phyloP scores from a whole-genome alignment of 75 land plant species.

The Picea glauca region DNA sequence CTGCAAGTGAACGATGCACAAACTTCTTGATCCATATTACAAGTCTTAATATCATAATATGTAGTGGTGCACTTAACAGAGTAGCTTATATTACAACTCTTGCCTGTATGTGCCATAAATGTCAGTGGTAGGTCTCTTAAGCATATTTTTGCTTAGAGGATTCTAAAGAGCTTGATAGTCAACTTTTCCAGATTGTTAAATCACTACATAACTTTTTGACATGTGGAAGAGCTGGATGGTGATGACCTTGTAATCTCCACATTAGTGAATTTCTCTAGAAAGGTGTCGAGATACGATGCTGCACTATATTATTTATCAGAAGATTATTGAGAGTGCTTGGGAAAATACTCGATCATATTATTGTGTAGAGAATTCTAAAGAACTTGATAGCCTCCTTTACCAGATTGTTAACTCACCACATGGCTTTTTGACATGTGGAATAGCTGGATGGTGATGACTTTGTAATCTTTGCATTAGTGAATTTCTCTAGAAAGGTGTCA shows the following conservation, averaged over 20 bases:
- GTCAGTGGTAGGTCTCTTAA: neutral
- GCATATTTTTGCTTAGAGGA: neutral
- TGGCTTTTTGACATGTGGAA: neutral
- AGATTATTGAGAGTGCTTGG: neutral
- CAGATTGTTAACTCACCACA: neutral
- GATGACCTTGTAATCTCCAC: neutral
- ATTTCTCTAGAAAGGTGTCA: neutral
- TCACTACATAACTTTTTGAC: neutral
- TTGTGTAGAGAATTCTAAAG: neutral
- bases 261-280: neutral
- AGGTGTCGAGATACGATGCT: neutral
- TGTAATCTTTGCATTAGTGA: neutral
- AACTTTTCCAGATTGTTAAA: neutral
- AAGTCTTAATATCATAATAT: slow-evolving; percentile 1
- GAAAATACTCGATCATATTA: neutral
- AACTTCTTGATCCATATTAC: neutral
- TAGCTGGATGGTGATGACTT: neutral
- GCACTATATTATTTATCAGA: neutral
- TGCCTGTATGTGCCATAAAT: neutral
- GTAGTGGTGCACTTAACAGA: neutral
- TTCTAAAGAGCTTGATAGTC: neutral
- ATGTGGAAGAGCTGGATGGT: neutral
- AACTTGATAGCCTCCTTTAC: neutral
- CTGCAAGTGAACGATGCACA: neutral
- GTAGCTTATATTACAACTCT: neutral